Base-by-base conservation (phyloP, 768 basidiomycete species). In the Leccinum incarnatum region DNA sequence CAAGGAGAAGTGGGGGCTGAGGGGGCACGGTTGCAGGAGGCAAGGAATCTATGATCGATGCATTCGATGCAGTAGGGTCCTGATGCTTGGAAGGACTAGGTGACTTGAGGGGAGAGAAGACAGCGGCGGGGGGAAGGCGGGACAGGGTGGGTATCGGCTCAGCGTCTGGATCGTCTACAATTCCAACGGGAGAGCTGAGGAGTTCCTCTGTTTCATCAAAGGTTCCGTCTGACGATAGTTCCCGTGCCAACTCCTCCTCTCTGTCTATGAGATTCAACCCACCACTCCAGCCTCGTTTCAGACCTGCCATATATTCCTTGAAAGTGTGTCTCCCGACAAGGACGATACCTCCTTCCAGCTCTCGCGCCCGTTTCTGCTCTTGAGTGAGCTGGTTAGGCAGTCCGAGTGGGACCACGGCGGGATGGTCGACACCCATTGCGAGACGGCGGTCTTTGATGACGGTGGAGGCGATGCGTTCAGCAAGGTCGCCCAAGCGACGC, bases 301-400 rank as follows among this genome's bases (percentile, higher is more conserved):
- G 69, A 3, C 96, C 97, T 55, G 86, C 81, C 84, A 98, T 84
- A 72, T 91, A 98, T 76, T 99, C 97, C 76, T 98, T 99, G 74
- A 96, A 82, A 1, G 93, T 90, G 36, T 91, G 85, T 52, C 97
- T 84, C 4, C 97, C 97, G 30, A 99, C 73, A 57, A 99, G 77
- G 57, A 97, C 80, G 42, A 86, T 80, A 2, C 95, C 96, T 12
- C 95, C 95, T n/a, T 86, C 83, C 9, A 92, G 77, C 60, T 88
- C 85, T 19, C 82, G 80, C 58, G 79, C 72, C 4, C 78, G 81
- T 49, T 78, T 77, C 65, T 84, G 81, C 12, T 80, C 78, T 1
- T 76, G 79, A 27, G 84, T 75, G 51, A 77, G 79, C 59, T 82
- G 78, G 25, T 81, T 78, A 15, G 87, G 82, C n/a, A 86, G 70